Conservation (phyloP, 129 eudicot species). For the Kitagawia praeruptora region DNA sequence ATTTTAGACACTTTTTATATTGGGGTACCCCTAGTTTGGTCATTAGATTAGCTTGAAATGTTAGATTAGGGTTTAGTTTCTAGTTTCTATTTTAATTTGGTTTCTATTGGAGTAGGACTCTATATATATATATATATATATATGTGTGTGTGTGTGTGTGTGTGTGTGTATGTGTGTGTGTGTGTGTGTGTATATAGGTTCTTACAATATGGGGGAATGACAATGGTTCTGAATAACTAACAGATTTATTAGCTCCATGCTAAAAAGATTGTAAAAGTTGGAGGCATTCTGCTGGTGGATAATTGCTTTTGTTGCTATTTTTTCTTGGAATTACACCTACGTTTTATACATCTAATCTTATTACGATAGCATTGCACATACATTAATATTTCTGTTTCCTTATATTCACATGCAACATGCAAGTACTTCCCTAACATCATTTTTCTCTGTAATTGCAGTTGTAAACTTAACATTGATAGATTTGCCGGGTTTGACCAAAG, state of each 20-base stretch:
- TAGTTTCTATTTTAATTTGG: no score
- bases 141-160: no score
- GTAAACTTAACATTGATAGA: constrained; percentile 48
- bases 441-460: constrained; percentile 24
- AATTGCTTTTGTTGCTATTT: background rate
- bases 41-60: no score
- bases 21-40: no score
- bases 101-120: no score
- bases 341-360: background rate
- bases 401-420: background rate
- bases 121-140: no score
- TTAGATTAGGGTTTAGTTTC: no score
- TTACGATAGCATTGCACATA: background rate
- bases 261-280: background rate
- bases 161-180: no score
- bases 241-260: background rate
- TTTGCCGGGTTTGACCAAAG: constrained; percentile 55
- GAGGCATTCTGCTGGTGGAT: background rate
- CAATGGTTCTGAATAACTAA: background rate
- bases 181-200: background rate
- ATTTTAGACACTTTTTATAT: no score
- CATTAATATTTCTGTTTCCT: background rate
- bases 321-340: background rate
- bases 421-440: background rate
- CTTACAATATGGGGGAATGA: background rate